A percentile compares a stretch with the other conserved stretches of the same genome.
Conservation (phyloP, 768 basidiomycete species). For the Xerocomellus dryophilus region DNA sequence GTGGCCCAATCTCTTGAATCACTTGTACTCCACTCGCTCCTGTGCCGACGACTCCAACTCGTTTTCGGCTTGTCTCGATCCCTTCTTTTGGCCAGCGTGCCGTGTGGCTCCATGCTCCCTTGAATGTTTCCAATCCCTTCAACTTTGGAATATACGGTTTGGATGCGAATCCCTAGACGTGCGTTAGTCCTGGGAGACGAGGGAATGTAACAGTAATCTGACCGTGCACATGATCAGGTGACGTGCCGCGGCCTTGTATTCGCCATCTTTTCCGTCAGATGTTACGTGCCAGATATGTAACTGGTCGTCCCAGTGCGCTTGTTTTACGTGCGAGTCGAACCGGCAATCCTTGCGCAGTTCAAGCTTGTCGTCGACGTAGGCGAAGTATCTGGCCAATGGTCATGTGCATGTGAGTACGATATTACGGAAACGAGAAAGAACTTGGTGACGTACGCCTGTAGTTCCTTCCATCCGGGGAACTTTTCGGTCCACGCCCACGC, state of each 20-base stretch:
- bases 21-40: conserved; percentile 17
- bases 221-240: conserved; percentile 17
- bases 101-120: conserved; percentile 10
- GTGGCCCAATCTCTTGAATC: conserved; percentile 11
- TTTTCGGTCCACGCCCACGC: conserved; percentile 13
- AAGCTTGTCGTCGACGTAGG: conserved; percentile 10
- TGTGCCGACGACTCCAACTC: conserved; percentile 16
- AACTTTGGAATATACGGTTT: conserved; percentile 13
- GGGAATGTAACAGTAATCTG: not conserved
- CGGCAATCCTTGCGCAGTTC: conserved; percentile 15
- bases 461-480: conserved; percentile 11
- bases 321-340: conserved; percentile 10
- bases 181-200: not conserved
- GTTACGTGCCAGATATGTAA: conserved; percentile 8
- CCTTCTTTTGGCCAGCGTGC: conserved; percentile 15
- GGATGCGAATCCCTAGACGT: conserved; percentile 3
- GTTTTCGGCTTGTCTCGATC: conserved; percentile 11
- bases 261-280: conserved; percentile 5
- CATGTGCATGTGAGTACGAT: not conserved
- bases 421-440: not conserved
- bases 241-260: conserved; percentile 10
- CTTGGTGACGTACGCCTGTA: conserved; percentile 2
- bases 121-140: conserved; percentile 9
- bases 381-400: conserved; percentile 7
- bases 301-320: conserved; percentile 11